A percentile compares a stretch with the other conserved stretches of the same genome.
phyloP scores from a whole-genome alignment of 768 basidiomycete species.

The Suillus cothurnatus region DNA sequence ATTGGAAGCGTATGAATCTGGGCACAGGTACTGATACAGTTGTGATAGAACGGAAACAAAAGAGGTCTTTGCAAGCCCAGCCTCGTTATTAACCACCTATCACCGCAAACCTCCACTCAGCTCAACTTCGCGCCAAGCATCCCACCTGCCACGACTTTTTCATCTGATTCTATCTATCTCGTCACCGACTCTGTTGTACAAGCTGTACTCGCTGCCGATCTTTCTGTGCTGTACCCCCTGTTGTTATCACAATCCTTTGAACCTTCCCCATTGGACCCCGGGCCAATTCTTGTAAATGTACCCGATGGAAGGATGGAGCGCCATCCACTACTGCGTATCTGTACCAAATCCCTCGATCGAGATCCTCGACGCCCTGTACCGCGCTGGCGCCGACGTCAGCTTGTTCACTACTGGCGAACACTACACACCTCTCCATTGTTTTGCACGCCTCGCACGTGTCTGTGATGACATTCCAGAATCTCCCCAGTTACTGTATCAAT shows the following conservation, averaged over 20 bases:
- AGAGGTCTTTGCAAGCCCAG: conserved; percentile 27
- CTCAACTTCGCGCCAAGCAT: conserved; percentile 31
- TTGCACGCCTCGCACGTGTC: conserved; percentile 46
- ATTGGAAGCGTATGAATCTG: background rate
- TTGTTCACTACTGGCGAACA: conserved; percentile 67
- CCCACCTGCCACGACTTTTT: conserved; percentile 35
- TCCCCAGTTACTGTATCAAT: conserved; percentile 49
- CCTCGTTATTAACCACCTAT: conserved; percentile 26
- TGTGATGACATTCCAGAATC: conserved; percentile 36
- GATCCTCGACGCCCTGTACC: conserved; percentile 70
- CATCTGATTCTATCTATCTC: conserved; percentile 41
- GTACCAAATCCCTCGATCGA: conserved; percentile 56
- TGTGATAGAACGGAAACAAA: conserved; percentile 34
- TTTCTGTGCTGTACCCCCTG: conserved; percentile 53
- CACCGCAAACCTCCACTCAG: conserved; percentile 24
- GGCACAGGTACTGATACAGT: conserved; percentile 8
- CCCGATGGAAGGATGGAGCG: conserved; percentile 74
- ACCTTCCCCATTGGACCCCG: conserved; percentile 39
- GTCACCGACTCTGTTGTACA: conserved; percentile 56
- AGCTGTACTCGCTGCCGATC: conserved; percentile 51
- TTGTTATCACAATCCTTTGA: conserved; percentile 52
- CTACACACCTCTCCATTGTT: conserved; percentile 69
- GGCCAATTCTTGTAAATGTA: conserved; percentile 63
- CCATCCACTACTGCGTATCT: conserved; percentile 70
- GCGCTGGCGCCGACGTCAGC: conserved; percentile 74